Conservation (phyloP, 2,329 filamentous ascomycete genomes). For the Leptographium radiaticola region DNA sequence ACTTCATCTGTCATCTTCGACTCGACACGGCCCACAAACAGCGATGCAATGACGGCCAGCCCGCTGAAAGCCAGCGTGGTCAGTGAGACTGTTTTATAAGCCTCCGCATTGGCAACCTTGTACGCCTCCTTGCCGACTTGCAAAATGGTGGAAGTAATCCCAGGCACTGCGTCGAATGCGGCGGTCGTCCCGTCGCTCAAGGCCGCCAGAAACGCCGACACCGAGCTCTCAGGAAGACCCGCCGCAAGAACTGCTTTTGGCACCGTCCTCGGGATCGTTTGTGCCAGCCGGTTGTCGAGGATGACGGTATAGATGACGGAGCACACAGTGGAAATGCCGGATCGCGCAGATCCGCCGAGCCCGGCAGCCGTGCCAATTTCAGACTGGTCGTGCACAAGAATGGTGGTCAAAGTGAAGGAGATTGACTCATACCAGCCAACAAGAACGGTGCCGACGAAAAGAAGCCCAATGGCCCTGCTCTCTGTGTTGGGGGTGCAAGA, state of each 20-base stretch:
- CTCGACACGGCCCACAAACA: too few relatives aligned
- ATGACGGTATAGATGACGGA: conserved; percentile 20
- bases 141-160: too few relatives aligned
- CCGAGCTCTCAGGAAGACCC: conserved; percentile 13
- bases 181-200: background rate
- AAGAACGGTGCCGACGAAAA: conserved; percentile 19
- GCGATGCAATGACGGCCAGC: too few relatives aligned
- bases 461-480: too few relatives aligned
- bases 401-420: conserved; percentile 20
- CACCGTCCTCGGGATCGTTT: conserved; percentile 19
- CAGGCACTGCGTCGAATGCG: conserved; percentile 6
- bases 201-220: conserved; percentile 1
- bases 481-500: too few relatives aligned
- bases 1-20: too few relatives aligned
- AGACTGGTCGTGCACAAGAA: conserved; percentile 20
- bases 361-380: conserved; percentile 22
- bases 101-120: conserved; percentile 20
- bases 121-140: conserved; percentile 17
- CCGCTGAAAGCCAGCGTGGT: too few relatives aligned
- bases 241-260: conserved; percentile 20
- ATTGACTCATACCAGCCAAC: conserved; percentile 21
- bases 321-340: conserved; percentile 3
- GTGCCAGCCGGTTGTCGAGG: conserved; percentile 19
- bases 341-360: conserved; percentile 22
- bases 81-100: conserved; percentile 22